Percentiles rank a stretch among this genome's conserved stretches.
Conservation (phyloP, 139 green algal genomes). For the Chlorella sp. region DNA sequence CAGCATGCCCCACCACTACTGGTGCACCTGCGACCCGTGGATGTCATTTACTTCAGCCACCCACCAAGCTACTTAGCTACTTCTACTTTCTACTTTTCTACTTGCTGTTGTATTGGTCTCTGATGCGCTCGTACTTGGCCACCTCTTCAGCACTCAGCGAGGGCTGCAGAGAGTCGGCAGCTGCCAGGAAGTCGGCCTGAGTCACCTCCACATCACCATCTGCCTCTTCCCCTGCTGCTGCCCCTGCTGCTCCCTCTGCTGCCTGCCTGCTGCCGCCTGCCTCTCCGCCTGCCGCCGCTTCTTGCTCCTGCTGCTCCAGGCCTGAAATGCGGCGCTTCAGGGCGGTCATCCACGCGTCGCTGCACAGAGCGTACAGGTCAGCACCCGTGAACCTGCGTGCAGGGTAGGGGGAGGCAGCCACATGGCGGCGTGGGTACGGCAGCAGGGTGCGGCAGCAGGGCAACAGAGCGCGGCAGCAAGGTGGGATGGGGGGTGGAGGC, state of each 20-base stretch:
- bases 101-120: conserved; percentile 65
- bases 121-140: conserved; percentile 76
- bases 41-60: too few species aligned
- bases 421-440: too few species aligned
- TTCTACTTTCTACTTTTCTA: background rate
- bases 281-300: background rate
- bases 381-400: conserved; percentile 82
- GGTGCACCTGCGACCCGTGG: too few species aligned
- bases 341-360: conserved; percentile 91
- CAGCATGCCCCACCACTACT: too few species aligned
- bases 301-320: conserved; percentile 1
- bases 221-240: background rate
- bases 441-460: background rate
- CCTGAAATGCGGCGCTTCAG: conserved; percentile 61
- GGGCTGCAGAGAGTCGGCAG: conserved; percentile 73
- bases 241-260: background rate
- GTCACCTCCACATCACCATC: conserved; percentile 58
- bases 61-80: too few species aligned
- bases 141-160: conserved; percentile 85
- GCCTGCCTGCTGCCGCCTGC: background rate
- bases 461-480: background rate
- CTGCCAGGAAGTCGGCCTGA: conserved; percentile 71
- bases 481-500: background rate
- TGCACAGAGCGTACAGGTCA: conserved; percentile 94
- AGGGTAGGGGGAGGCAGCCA: background rate